These are phyloP conservation scores for Cymodocea nodosa DNA, from an alignment of 116 monocot genomes.

Conservation along the genomic window DNA sequence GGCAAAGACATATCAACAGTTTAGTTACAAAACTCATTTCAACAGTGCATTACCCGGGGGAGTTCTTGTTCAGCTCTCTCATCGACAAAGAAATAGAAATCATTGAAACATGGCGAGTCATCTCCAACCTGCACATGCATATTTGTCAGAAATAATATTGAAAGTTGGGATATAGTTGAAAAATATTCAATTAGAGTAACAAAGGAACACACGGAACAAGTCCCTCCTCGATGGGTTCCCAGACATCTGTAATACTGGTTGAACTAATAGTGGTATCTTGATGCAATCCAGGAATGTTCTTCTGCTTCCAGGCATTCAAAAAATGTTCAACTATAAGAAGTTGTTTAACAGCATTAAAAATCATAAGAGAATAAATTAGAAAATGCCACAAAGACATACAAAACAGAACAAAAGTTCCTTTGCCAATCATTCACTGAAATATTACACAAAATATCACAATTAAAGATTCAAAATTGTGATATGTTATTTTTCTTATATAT, in stretches of 20 bases:
- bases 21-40: too few species aligned
- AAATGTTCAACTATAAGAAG: neutral
- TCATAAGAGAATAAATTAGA: neutral
- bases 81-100: slow-evolving; percentile 74
- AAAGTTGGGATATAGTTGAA: neutral
- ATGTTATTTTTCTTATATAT: too few species aligned
- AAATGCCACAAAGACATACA: neutral
- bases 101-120: slow-evolving; percentile 91
- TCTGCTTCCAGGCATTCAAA: slow-evolving; percentile 23
- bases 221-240: slow-evolving; percentile 99
- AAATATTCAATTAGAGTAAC: slow-evolving; percentile 4
- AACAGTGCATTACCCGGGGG: slow-evolving; percentile 49
- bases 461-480: too few species aligned
- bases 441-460: too few species aligned
- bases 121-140: slow-evolving; percentile 51
- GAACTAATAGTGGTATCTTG: slow-evolving; percentile 87
- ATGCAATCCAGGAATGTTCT: slow-evolving; percentile 65
- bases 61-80: slow-evolving; percentile 43
- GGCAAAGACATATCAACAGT: too few species aligned
- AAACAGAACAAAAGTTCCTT: neutral
- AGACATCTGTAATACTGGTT: slow-evolving; percentile 88
- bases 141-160: neutral
- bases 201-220: slow-evolving; percentile 70
- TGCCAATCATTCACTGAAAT: too few species aligned
- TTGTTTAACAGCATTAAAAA: neutral